These are phyloP conservation scores for Pascua sp. DNA, from an alignment of 1,284 basidiomycete genomes.

Conservation along the genomic window DNA sequence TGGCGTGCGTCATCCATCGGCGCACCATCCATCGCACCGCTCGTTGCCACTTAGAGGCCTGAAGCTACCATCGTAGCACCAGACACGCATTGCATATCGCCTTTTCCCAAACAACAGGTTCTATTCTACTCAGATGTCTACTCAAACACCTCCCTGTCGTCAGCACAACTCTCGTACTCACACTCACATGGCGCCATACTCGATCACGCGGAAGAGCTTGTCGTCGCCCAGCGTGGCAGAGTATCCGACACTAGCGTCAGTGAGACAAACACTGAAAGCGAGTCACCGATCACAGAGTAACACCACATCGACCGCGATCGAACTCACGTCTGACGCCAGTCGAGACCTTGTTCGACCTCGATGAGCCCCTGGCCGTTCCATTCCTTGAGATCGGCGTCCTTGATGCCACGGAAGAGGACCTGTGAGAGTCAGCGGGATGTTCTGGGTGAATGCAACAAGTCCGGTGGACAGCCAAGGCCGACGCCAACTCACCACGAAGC, in stretches of 20 bases:
- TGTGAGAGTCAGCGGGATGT: slow-evolving; percentile 6
- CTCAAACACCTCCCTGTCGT: slow-evolving; percentile 17
- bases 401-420: slow-evolving; percentile 41
- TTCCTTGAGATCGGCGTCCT: slow-evolving; percentile 36
- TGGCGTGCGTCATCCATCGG: too few relatives aligned
- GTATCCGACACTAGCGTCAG: slow-evolving; percentile 32
- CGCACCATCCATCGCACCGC: too few relatives aligned
- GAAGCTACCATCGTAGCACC: too few relatives aligned
- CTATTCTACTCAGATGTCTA: too few relatives aligned
- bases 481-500: slow-evolving; percentile 35
- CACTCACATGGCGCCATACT: slow-evolving; percentile 47
- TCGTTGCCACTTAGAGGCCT: too few relatives aligned
- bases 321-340: slow-evolving; percentile 42
- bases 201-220: slow-evolving; percentile 41
- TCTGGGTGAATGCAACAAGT: too few relatives aligned
- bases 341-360: slow-evolving; percentile 41
- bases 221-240: slow-evolving; percentile 33
- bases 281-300: too few relatives aligned
- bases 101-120: too few relatives aligned
- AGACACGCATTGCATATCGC: too few relatives aligned
- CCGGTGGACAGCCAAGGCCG: too few relatives aligned
- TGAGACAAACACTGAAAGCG: slow-evolving; percentile 2
- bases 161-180: background rate
- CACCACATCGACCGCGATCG: background rate
- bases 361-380: slow-evolving; percentile 34